Evolutionary conservation across 1,284 basidiomycete species (phyloP).

Genomic region (Caloboletus inedulis): DNA sequence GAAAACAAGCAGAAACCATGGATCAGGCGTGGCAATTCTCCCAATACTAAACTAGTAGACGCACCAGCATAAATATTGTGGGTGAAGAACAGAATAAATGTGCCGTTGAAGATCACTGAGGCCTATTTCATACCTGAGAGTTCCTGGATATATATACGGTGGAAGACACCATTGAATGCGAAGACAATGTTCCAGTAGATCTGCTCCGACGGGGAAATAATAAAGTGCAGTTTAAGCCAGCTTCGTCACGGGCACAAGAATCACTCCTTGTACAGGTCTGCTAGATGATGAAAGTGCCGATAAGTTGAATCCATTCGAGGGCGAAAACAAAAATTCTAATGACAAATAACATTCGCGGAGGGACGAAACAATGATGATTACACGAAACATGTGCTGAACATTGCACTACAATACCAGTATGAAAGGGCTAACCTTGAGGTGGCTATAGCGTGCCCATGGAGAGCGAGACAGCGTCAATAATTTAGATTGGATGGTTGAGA

Average conservation of each 20-base stretch:
- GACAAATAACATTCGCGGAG: neutral
- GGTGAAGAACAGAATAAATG: neutral
- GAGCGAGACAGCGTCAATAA: neutral
- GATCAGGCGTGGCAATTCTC: neutral
- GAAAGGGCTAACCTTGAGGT: conserved; percentile 2
- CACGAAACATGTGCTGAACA: neutral
- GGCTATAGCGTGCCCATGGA: neutral
- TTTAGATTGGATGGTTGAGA: neutral
- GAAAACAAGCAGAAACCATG: neutral
- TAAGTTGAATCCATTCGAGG: neutral
- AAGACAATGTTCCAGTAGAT: neutral
- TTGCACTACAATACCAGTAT: neutral
- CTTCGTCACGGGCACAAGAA: neutral
- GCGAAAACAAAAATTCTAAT: neutral
- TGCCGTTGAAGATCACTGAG: neutral
- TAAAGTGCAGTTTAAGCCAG: neutral
- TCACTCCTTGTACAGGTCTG: neutral
- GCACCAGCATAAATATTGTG: conserved; percentile 3
- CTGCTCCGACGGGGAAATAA: neutral
- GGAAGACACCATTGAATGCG: conserved; percentile 10
- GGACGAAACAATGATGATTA: neutral
- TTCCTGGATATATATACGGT: neutral
- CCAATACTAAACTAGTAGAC: neutral
- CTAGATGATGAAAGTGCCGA: neutral
- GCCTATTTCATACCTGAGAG: neutral